phyloP scores from a whole-genome alignment of 108 stramenopile species.

The Nitzschia putrida region DNA sequence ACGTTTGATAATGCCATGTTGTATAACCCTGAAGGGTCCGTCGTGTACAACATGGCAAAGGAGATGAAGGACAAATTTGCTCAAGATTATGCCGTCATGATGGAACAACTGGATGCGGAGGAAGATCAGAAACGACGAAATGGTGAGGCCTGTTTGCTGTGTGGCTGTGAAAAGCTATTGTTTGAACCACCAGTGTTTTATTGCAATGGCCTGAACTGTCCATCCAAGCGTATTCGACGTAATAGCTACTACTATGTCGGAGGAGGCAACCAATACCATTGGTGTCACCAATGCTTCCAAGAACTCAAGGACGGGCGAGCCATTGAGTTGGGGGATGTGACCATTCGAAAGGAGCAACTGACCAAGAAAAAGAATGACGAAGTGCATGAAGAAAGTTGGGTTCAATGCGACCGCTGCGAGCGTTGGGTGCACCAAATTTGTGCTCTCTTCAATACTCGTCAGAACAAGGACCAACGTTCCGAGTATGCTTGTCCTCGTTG shows the following conservation, averaged over 20 bases:
- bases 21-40: conserved; percentile 89
- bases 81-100: conserved; percentile 62
- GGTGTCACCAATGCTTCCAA: conserved; percentile 94
- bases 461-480: conserved; percentile 89
- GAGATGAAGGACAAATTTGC: conserved; percentile 85
- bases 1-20: conserved; percentile 98
- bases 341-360: conserved; percentile 87
- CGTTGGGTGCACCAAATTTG: conserved; percentile 99
- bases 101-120: conserved; percentile 80
- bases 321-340: conserved; percentile 88
- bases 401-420: conserved; percentile 94
- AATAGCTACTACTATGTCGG: conserved; percentile 96
- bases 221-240: conserved; percentile 91
- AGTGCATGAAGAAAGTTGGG: conserved; percentile 93
- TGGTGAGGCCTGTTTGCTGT: conserved; percentile 93
- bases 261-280: conserved; percentile 92
- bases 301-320: conserved; percentile 85
- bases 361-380: conserved; percentile 95
- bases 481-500: conserved; percentile 88
- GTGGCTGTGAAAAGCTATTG: conserved; percentile 91
- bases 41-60: conserved; percentile 81
- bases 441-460: conserved; percentile 97
- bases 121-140: conserved; percentile 88
- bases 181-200: conserved; percentile 98
- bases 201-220: conserved; percentile 93